These are phyloP conservation scores for Xylaria nigripes DNA, from an alignment of 495 filamentous ascomycete genomes.

Conservation along the genomic window DNA sequence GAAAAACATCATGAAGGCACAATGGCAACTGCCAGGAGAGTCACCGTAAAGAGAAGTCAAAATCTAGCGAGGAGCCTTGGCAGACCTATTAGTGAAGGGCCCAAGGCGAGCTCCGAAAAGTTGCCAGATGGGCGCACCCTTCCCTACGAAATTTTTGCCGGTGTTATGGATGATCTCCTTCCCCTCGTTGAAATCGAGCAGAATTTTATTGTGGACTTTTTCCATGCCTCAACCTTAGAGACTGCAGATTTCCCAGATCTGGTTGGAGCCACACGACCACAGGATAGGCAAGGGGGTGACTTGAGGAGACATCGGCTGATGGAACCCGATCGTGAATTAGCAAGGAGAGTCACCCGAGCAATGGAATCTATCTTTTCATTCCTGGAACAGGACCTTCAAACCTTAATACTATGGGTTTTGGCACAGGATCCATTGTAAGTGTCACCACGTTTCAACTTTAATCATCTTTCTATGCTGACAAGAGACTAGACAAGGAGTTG, in stretches of 20 bases:
- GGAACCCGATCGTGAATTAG: conserved; percentile 78
- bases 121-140: conserved; percentile 56
- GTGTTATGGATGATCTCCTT: conserved; percentile 67
- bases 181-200: conserved; percentile 81
- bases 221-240: conserved; percentile 74
- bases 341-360: conserved; percentile 64
- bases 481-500: conserved; percentile 66
- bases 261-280: conserved; percentile 55
- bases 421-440: conserved; percentile 71
- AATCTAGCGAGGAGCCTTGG: conserved; percentile 73
- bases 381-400: conserved; percentile 70
- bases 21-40: conserved; percentile 71
- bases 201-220: conserved; percentile 90
- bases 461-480: conserved; percentile 10
- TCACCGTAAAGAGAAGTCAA: conserved; percentile 83
- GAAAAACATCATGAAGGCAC: conserved; percentile 71
- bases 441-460: not conserved
- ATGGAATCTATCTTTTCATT: conserved; percentile 86
- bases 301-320: conserved; percentile 62
- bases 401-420: conserved; percentile 75
- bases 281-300: conserved; percentile 58
- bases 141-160: conserved; percentile 75
- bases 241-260: conserved; percentile 74
- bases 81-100: conserved; percentile 53
- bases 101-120: conserved; percentile 53